phyloP scores from a whole-genome alignment of 1,139 yeast species.

The Yamadazyma trypodendri region DNA sequence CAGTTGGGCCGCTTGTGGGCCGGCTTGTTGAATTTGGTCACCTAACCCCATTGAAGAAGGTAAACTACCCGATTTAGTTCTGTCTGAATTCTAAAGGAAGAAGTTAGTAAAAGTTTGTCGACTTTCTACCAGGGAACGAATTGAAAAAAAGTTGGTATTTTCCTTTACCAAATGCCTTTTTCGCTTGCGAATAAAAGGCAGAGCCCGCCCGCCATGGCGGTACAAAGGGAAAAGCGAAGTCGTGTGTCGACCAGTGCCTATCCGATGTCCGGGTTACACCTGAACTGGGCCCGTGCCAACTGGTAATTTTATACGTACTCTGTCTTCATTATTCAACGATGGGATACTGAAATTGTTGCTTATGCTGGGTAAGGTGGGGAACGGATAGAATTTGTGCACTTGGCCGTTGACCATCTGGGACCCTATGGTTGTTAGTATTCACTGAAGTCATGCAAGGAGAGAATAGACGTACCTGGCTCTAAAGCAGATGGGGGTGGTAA shows the following conservation, averaged over 20 bases:
- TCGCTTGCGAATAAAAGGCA: background rate
- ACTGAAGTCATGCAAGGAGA: background rate
- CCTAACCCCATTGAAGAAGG: conserved; percentile 12
- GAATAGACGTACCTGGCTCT: conserved; percentile 45
- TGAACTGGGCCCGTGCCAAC: background rate
- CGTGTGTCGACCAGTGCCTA: too few relatives aligned
- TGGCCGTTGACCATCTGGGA: conserved; percentile 6
- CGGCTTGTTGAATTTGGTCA: conserved; percentile 6
- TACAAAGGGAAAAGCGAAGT: too few relatives aligned
- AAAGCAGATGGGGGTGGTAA: conserved; percentile 58
- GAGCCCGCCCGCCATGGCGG: too few relatives aligned
- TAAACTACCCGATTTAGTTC: conserved; percentile 6
- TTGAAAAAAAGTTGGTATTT: background rate
- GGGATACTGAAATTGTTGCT: conserved; percentile 50
- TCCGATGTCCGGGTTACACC: background rate
- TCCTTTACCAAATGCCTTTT: background rate
- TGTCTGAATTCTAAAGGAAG: conserved; percentile 8
- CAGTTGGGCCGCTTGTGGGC: background rate
- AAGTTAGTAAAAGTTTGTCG: conserved; percentile 8
- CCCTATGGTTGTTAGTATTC: conserved; percentile 26
- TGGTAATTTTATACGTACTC: conserved; percentile 35
- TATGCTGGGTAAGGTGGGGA: conserved; percentile 52
- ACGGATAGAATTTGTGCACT: conserved; percentile 50
- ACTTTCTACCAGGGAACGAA: background rate
- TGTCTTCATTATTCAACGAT: conserved; percentile 37